Evolutionary conservation across 148 eudicot genomes (phyloP), one percentile per base, ranked within the genome.

Genomic region (Rhododendron kiyosumense): DNA sequence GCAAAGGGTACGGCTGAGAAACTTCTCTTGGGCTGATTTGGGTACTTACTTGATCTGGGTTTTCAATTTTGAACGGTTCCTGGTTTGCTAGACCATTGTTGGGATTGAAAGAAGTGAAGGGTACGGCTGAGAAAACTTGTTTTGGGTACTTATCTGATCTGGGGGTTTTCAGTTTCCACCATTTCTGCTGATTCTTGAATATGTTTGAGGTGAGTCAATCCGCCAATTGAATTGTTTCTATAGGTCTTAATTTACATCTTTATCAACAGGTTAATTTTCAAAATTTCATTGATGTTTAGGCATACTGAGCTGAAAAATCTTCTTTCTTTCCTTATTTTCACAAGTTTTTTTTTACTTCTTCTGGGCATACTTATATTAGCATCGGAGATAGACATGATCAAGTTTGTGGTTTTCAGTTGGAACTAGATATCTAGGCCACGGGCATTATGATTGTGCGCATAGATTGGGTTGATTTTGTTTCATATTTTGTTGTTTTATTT

Each of bases 201-300:
- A 52, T 48, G 84, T 77, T 83, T 71, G 41, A 86, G 88, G 90
- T 89, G 85, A 86, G 87, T 83, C 83, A 49, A 73, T 84, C 54
- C 20, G 81, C 43, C 85, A 84, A 43, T 38, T 78, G 49, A 75
- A n/a, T 86, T 75, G 20, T 24, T 86, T 86, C 82, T 86, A 71
- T 83, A 67, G 73, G 32, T 59, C 67, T 85, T 71, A 71, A 51
- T 71, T 83, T 86, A 54, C 15, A 86, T 77, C 10, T 74, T 65
- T 12, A 43, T 3, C 12, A 18, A 18, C 45, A 6, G 41, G 78
- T 74, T 5, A 36, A 74, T 17, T 18, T 36, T 36, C 78, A 36
- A 17, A 17, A 1, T 57, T 57, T 57, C 63, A 5, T 71, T 28
- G 73, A 24, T 65, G 13, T 65, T 24, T 65, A 26, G 73, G 28